phyloP scores from a whole-genome alignment of 495 filamentous ascomycete species.

The Podospora bellae-mahoneyi region DNA sequence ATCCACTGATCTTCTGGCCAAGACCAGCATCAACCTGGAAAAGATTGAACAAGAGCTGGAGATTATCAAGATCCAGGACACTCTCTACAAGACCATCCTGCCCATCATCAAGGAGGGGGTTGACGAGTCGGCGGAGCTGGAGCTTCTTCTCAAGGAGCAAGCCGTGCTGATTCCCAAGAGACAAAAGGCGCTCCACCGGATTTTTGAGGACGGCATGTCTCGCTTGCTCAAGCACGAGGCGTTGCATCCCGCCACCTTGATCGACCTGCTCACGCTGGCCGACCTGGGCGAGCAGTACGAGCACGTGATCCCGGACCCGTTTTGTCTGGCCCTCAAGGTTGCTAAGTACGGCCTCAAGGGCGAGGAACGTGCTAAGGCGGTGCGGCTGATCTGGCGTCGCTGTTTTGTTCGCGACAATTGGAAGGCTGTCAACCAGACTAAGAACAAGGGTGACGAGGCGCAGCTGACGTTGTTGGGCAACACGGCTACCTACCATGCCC shows the following conservation, averaged over 20 bases:
- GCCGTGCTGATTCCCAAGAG: constrained; percentile 53
- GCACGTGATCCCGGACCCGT: constrained; percentile 50
- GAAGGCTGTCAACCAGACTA: constrained; percentile 56
- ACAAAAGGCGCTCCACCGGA: constrained; percentile 58
- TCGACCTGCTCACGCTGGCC: constrained; percentile 80
- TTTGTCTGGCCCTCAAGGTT: constrained; percentile 68
- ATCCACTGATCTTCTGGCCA: constrained; percentile 26
- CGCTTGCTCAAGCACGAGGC: constrained; percentile 64
- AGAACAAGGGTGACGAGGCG: constrained; percentile 48
- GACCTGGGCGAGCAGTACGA: constrained; percentile 41
- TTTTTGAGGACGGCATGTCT: constrained; percentile 64
- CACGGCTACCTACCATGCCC: constrained; percentile 50
- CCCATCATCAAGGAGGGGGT: constrained; percentile 62
- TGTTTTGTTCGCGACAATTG: constrained; percentile 78
- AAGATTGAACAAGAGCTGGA: constrained; percentile 59
- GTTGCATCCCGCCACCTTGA: constrained; percentile 61
- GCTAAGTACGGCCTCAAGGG: constrained; percentile 55
- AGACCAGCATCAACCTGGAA: constrained; percentile 36
- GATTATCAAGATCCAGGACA: constrained; percentile 69
- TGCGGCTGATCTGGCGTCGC: constrained; percentile 79
- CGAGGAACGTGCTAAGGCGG: constrained; percentile 52
- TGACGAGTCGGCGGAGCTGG: constrained; percentile 70
- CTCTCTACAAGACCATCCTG: constrained; percentile 55
- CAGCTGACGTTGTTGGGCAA: constrained; percentile 43
- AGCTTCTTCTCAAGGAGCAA: constrained; percentile 69